Base-by-base conservation (phyloP, 129 eudicot genomes). In the Centaurea solstitialis region DNA sequence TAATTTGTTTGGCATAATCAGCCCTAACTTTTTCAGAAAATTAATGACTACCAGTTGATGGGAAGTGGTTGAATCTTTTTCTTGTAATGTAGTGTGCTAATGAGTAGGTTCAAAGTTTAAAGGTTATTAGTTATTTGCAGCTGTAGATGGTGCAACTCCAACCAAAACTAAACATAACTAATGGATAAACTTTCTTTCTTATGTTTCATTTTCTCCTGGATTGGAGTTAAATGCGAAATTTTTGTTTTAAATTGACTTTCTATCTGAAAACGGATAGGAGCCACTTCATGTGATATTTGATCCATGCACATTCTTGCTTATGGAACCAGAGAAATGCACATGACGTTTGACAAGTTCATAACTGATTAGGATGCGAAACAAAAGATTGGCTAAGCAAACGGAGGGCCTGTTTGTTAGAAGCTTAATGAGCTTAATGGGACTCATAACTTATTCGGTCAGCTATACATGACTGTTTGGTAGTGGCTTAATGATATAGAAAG, bases 271-370 rank as follows among this genome's bases (percentile, higher is more conserved):
- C n/a, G 38, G 38, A 20, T 23, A 33, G 61, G 30, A 33, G 61
- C 45, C 21, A 18, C 59, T n/a, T 75, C 85, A 75, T 75, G 85
- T 75, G 85, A 81, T 75, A 81, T 68, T 81, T 28, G 76, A 75
- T 50, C 80, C 71, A 33, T 75, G 40, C 33, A 81, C 68, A n/a
- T n/a, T n/a, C n/a, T n/a, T n/a, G n/a, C n/a, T n/a, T n/a, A n/a
- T n/a, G n/a, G n/a, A n/a, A n/a, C n/a, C n/a, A n/a, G n/a, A n/a
- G n/a, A n/a, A n/a, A n/a, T n/a, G n/a, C n/a, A n/a, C n/a, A 66
- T 74, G 53, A 43, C 61, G 18, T 81, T 74, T 67, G 50, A 70
- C 75, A 45, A 43, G 70, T 67, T 53, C 28, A 20, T 47, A 43
- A 41, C 69, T 66, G 28, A 81, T 81, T 62, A 43, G 57, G 72